Base-by-base conservation (phyloP, 768 basidiomycete genomes). In the Pulveroboletus frians region DNA sequence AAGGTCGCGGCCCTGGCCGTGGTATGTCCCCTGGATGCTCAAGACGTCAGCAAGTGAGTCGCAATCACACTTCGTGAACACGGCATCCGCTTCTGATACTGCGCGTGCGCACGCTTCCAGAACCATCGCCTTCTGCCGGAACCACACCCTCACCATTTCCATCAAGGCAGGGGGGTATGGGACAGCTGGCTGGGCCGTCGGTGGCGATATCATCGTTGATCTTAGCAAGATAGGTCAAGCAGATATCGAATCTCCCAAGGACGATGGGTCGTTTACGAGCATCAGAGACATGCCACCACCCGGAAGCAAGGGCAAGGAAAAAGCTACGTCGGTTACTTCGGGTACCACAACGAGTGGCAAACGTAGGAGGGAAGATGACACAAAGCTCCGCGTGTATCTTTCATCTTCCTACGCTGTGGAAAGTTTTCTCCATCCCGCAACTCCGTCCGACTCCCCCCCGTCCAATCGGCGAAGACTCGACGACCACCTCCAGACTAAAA, bases 111-210 rank as follows among this genome's bases (percentile, higher is more conserved):
- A 35, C 30, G 23, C 29, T 49, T 50, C 47, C 5, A 91, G 88
- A 58, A 73, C 81, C 48, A 67, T 95, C 49, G 56, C 76, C 11
- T 92, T 94, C 66, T 93, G 91, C 61, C 68, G 64, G n/a, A 79
- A 80, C 46, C 75, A 92, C 60, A 69, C 69, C 0, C 70, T 94
- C 3, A 81, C 85, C 9, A 79, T 86, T 5, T 92, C 89, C 9
- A 77, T 92, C 58, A 92, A 91, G 64, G 87, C 89, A 1, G 93
- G 93, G 21, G 93, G 93, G 0, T 93, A 88, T 62, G 93, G 92
- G 6, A 93, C 88, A 1, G 89, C 85, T 9, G 92, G 91, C 1
- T 92, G 91, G 87, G 81, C 89, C 40, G 79, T 94, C 46, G 83
- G 82, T 14, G 93, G 93, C 32, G 85, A 94, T 59, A 73, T 95